Evolutionary conservation across 192 early-diverging fungal species (phyloP).

Genomic region (Helicostylum pulchrum): DNA sequence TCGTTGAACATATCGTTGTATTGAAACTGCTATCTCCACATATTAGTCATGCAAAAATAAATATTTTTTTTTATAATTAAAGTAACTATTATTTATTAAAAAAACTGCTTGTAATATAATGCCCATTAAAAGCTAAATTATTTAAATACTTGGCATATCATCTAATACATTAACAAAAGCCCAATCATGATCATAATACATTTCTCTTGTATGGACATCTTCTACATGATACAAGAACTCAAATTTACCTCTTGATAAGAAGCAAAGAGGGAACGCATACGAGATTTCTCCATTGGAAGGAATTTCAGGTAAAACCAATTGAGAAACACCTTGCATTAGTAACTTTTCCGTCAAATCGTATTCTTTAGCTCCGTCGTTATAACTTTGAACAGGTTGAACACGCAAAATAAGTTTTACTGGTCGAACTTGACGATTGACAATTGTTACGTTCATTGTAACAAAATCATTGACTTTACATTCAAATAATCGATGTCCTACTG

Average conservation of each 20-base stretch:
- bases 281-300: slow-evolving; percentile 40
- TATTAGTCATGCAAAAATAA: too few species aligned
- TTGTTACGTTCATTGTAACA: slow-evolving; percentile 44
- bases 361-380: slow-evolving; percentile 52
- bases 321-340: slow-evolving; percentile 52
- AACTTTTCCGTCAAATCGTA: slow-evolving; percentile 48
- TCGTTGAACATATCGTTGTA: too few species aligned
- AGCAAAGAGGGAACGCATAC: slow-evolving; percentile 50
- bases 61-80: too few species aligned
- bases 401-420: slow-evolving; percentile 46
- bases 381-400: slow-evolving; percentile 53
- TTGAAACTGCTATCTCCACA: too few species aligned
- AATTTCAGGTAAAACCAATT: slow-evolving; percentile 51
- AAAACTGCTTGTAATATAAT: too few species aligned
- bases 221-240: slow-evolving; percentile 56
- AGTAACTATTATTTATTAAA: too few species aligned
- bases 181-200: slow-evolving; percentile 52
- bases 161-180: slow-evolving; percentile 28
- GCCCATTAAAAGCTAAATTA: too few species aligned
- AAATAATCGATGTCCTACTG: slow-evolving; percentile 34
- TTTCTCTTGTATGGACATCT: slow-evolving; percentile 47
- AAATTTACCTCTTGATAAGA: slow-evolving; percentile 52
- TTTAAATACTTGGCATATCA: too few species aligned
- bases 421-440: slow-evolving; percentile 41
- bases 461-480: slow-evolving; percentile 47